Base-by-base conservation (phyloP, 2,329 filamentous ascomycete species). In the Curvularia hawaiiensis region DNA sequence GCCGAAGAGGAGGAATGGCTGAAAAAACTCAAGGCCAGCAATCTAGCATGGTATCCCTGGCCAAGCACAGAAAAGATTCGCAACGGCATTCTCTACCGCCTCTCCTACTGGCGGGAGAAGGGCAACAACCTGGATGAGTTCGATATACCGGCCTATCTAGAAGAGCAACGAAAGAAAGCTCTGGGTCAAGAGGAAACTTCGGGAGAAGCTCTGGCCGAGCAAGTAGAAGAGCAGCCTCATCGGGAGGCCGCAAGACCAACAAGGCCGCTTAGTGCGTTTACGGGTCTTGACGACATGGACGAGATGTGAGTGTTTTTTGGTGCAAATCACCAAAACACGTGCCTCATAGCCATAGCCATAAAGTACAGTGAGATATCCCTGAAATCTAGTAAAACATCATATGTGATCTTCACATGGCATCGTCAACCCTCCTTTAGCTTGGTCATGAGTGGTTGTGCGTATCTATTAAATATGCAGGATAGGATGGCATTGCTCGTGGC, bases 21-120 rank as follows among this genome's bases (percentile, higher is more conserved):
- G 24, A 65, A 65, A 57, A 72, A 72, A 57, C 67, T 74, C 55
- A 64, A 68, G 12, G 67, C 68, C 47, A 68, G 61, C 54, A 61
- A 67, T 18, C 56, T 67, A 7, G 55, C 62, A 2, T 96, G 92
- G 78, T 83, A 87, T 46, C 91, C 91, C 0, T 96, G 91, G 91
- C 91, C 91, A 0, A 81, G 80, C 28, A 87, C 91, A 61, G 85
- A 88, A 31, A 84, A 86, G 58, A 90, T 95, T 61, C 84, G 86
- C 31, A 79, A 80, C 16, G 90, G 91, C 35, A 87, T 87, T 1
- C 79, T 96, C 41, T 66, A 64, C 56, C 66, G 68, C n/a, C 46
- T 70, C 40, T 62, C 64, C 40, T 64, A 64, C 35, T 68, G 64
- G 52, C 64, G 65, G 26, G 67, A 68, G 30, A 63, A 65, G 33